Percentiles rank a stretch among this genome's conserved stretches.
Conservation (phyloP, 345 rosid species). For the Cardamine chenopodiifolia region DNA sequence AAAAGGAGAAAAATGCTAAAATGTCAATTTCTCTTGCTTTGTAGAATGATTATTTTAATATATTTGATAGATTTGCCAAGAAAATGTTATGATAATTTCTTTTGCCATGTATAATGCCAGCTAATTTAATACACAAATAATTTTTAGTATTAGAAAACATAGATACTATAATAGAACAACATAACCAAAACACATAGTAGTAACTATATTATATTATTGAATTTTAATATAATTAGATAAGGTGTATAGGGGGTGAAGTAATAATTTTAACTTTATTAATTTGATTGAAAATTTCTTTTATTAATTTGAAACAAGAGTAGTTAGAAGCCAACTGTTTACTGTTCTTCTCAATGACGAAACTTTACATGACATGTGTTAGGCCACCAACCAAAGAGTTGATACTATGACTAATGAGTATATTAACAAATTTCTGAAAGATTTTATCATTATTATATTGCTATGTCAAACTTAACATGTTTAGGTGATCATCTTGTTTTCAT, state of each 20-base stretch:
- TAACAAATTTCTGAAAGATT: constrained; percentile 11
- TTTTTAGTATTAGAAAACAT: not conserved
- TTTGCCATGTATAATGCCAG: not conserved
- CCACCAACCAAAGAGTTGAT: constrained; percentile 44
- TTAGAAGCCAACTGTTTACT: constrained; percentile 41
- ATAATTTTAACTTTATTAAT: not conserved
- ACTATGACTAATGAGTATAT: constrained; percentile 30
- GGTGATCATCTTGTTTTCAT: constrained; percentile 37
- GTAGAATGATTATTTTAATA: constrained; percentile 13
- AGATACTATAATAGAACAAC: not conserved
- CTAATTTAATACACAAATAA: not conserved
- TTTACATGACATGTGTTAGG: constrained; percentile 40
- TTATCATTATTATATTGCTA: constrained; percentile 19
- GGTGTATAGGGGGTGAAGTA: not conserved
- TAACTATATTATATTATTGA: not conserved
- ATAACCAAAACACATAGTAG: not conserved
- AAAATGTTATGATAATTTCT: not conserved
- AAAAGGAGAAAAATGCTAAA: not conserved
- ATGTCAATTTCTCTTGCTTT: constrained; percentile 29
- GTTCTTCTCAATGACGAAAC: constrained; percentile 26
- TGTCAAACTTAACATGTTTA: constrained; percentile 34
- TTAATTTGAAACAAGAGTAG: constrained; percentile 32
- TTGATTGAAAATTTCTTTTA: not conserved
- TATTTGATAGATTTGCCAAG: constrained; percentile 3
- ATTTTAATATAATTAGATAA: not conserved